phyloP scores from a whole-genome alignment of 306 rosid species.

The Canavalia gladiata region DNA sequence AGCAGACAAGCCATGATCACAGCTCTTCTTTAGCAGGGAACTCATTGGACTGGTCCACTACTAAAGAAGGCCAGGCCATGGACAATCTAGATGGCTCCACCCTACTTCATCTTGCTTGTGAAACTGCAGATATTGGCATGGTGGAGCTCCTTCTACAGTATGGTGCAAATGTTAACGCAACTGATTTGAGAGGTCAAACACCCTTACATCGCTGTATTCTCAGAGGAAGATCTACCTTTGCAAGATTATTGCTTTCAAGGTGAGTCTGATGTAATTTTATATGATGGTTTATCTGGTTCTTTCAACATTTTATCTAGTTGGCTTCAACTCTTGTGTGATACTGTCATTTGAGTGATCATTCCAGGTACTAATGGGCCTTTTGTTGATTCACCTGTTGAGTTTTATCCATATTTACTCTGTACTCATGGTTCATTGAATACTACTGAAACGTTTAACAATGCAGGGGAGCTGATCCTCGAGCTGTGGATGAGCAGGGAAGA shows the following conservation, averaged over 20 bases:
- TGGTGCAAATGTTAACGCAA: conserved; percentile 83
- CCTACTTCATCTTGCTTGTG: conserved; percentile 95
- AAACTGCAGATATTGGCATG: conserved; percentile 95
- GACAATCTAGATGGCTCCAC: conserved; percentile 84
- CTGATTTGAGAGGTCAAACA: conserved; percentile 81
- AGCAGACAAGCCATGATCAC: conserved; percentile 72
- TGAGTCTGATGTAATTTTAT: conserved; percentile 48
- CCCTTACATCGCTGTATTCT: conserved; percentile 85
- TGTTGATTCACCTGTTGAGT: neutral
- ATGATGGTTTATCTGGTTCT: conserved; percentile 20
- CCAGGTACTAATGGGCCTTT: conserved; percentile 16
- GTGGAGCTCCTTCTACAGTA: conserved; percentile 97
- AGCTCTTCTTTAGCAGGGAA: conserved; percentile 65
- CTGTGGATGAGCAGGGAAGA: conserved; percentile 85
- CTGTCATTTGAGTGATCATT: conserved; percentile 12
- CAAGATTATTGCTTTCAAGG: conserved; percentile 90
- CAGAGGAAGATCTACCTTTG: conserved; percentile 66
- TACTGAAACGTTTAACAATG: conserved; percentile 47
- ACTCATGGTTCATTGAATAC: conserved; percentile 8
- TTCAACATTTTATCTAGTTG: conserved; percentile 20
- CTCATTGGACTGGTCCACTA: conserved; percentile 77
- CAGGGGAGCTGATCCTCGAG: conserved; percentile 97
- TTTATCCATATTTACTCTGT: conserved; percentile 19
- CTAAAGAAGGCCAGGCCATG: conserved; percentile 68
- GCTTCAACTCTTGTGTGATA: neutral